A percentile compares a stretch with the other conserved stretches of the same genome.
phyloP scores from a whole-genome alignment of 129 eudicot genomes.

The Smallanthus sonchifolius region DNA sequence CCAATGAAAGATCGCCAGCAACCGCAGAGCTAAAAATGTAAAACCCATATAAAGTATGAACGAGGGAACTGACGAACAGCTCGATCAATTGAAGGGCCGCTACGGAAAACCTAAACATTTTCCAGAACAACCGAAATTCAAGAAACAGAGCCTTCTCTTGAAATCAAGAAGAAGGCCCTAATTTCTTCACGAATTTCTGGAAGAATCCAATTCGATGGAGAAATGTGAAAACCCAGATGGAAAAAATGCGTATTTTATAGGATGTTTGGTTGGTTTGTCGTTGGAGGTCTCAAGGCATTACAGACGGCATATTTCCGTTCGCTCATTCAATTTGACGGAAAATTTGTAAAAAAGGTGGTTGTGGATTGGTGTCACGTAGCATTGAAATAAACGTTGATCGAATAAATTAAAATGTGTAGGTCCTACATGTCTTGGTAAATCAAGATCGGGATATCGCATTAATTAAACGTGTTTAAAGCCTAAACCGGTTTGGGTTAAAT shows the following conservation, averaged over 20 bases:
- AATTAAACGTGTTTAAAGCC: background rate
- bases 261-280: constrained; percentile 20
- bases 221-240: constrained; percentile 7
- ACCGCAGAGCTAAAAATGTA: constrained; percentile 94
- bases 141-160: constrained; percentile 53
- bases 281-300: constrained; percentile 12
- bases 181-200: constrained; percentile 19
- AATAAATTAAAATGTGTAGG: background rate
- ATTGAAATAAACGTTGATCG: background rate
- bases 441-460: background rate
- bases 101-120: constrained; percentile 71
- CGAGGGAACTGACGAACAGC: constrained; percentile 63
- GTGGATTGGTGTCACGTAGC: constrained; percentile 36
- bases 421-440: constrained; percentile 6
- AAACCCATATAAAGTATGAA: constrained; percentile 73
- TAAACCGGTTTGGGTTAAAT: too few relatives aligned
- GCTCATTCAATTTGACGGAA: constrained; percentile 17
- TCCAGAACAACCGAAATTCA: background rate
- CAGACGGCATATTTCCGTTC: constrained; percentile 20
- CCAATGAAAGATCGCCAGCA: constrained; percentile 76
- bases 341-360: background rate
- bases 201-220: constrained; percentile 11
- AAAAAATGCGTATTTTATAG: constrained; percentile 7
- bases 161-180: constrained; percentile 51
- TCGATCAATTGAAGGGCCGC: constrained; percentile 64